Evolutionary conservation across 192 early-diverging fungal genomes (phyloP), one percentile per base, ranked within the genome.

Genomic region (Coemansia sp.): DNA sequence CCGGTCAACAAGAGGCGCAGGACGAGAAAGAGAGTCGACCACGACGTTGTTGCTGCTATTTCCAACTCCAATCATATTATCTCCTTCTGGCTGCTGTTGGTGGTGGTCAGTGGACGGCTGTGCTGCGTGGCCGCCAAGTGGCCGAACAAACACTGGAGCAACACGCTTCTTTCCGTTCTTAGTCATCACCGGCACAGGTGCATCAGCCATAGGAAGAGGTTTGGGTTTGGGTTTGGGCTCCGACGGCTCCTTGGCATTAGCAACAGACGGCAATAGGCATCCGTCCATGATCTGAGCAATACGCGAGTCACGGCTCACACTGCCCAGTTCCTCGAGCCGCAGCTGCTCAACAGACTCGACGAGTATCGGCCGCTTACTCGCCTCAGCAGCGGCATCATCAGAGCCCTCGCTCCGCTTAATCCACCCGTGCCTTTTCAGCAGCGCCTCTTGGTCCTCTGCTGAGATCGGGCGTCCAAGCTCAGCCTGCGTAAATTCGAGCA

Each of bases 121-220:
- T 33, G 26, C 40, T 55, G 55, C 2, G 26, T 42, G 8, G 62
- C 67, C 65, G 42, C 68, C 55, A 44, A 68, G 50, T 26, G 68
- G 67, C 30, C 87, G 78, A 10, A 91, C 67, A 77, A 89, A 87
- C 60, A 88, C 47, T 6, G 92, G 96, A 30, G 89, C 88, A 30
- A 98, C 95, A 10, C 96, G 84, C 59, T 91, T 93, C 76, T 92
- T 91, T 8, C 96, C 96, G 67, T 91, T 87, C 46, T 89, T 89
- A 8, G 91, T 92, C 52, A 74, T 64, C 47, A 73, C 71, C 0
- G 78, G 78, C 16, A 88, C 77, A 9, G 62, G 38, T 13, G 65
- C 16, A 10, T 64, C 42, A 1, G 32, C 46, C 19, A 28, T 13
- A 11, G 2, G 13, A 2, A 5, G 11, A 16, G 42, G 13, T 16